A percentile compares a stretch with the other conserved stretches of the same genome.
Evolutionary conservation across 371 early-diverging fungal genomes (phyloP).

Genomic region (Rhizopus arrhizus): DNA sequence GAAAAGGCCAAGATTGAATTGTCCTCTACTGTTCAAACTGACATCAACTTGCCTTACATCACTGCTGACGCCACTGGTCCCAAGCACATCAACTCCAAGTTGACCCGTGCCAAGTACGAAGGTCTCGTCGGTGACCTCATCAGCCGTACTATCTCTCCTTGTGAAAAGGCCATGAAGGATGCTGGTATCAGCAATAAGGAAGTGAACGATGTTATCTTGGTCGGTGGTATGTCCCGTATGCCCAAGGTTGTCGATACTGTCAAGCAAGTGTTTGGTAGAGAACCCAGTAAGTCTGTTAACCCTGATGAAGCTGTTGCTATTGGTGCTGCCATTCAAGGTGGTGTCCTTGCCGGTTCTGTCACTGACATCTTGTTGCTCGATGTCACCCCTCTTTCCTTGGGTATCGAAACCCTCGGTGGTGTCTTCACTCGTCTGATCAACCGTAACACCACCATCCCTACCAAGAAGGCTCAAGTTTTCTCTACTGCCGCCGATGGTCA

Average conservation of each 20-base stretch:
- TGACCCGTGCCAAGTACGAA: conserved; percentile 92
- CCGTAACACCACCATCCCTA: conserved; percentile 97
- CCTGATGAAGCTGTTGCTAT: conserved; percentile 98
- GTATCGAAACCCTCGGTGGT: conserved; percentile 93
- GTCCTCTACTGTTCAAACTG: conserved; percentile 83
- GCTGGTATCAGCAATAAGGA: conserved; percentile 76
- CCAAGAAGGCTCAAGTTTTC: conserved; percentile 95
- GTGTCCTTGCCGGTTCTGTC: conserved; percentile 88
- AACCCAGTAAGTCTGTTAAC: conserved; percentile 87
- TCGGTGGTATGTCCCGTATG: conserved; percentile 98
- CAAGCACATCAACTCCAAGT: conserved; percentile 87
- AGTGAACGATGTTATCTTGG: conserved; percentile 94
- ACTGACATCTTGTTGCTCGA: conserved; percentile 91
- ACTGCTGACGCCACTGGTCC: conserved; percentile 88
- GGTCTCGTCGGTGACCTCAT: conserved; percentile 75
- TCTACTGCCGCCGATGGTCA: conserved; percentile 98
- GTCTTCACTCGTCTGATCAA: conserved; percentile 92
- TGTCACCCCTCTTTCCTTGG: conserved; percentile 95
- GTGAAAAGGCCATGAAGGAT: conserved; percentile 93
- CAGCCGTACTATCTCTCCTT: conserved; percentile 87
- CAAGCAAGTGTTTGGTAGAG: conserved; percentile 81
- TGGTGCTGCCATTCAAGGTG: conserved; percentile 93
- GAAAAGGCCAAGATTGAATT: conserved; percentile 97
- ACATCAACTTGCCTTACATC: conserved; percentile 92
- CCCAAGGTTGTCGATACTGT: conserved; percentile 94